Evolutionary conservation across 176 grass and related monocot species (phyloP).

Genomic region (Carex parvula): DNA sequence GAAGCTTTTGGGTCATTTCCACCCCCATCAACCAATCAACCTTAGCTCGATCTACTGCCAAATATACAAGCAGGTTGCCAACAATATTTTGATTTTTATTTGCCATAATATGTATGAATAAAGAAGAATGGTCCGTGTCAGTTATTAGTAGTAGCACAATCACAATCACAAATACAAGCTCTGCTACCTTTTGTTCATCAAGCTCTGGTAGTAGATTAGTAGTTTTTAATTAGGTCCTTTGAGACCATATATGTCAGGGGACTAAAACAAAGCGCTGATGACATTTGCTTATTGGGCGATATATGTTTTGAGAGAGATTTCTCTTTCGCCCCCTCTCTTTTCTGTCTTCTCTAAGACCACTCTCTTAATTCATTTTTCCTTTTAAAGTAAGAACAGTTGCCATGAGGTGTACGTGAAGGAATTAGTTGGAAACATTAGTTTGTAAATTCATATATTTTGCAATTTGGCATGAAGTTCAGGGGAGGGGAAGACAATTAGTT

Average conservation of each 20-base stretch:
- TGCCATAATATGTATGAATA: constrained; percentile 62
- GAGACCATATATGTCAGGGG: constrained; percentile 40
- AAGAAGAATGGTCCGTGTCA: constrained; percentile 31
- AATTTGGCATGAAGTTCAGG: too few relatives aligned
- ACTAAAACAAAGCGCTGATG: constrained; percentile 19
- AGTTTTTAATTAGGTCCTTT: constrained; percentile 6
- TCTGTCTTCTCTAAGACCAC: background rate
- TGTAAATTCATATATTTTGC: too few relatives aligned
- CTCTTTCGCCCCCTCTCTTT: too few relatives aligned
- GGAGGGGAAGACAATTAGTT: too few relatives aligned
- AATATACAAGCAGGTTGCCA: constrained; percentile 43
- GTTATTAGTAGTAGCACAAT: background rate
- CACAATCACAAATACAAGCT: background rate
- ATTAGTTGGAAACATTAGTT: too few relatives aligned
- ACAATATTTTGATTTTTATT: constrained; percentile 88
- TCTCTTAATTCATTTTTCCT: background rate
- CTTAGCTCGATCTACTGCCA: background rate
- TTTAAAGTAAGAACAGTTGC: background rate
- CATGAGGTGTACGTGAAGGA: too few relatives aligned
- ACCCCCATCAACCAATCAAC: background rate
- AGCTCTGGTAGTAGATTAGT: constrained; percentile 25
- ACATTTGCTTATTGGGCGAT: too few relatives aligned
- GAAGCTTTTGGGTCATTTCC: background rate
- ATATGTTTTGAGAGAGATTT: too few relatives aligned
- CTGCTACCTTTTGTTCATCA: background rate